Conservation (phyloP, 306 rosid genomes). For the Cercis canadensis region DNA sequence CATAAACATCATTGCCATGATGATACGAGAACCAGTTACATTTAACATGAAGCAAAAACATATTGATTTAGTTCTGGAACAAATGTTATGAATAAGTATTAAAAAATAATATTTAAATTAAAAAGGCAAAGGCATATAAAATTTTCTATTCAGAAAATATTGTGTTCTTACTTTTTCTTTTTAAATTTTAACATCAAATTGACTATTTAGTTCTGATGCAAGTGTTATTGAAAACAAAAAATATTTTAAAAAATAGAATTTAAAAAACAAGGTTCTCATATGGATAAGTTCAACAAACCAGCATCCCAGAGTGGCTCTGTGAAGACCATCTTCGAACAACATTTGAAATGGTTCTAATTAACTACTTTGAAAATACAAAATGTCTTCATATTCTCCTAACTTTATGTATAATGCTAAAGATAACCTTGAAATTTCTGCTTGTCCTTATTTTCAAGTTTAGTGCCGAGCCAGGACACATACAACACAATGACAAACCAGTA, state of each 20-base stretch:
- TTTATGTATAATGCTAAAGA: conserved; percentile 21
- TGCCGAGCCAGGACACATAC: neutral
- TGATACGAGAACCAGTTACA: too few relatives aligned
- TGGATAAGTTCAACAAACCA: too few relatives aligned
- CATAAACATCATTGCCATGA: too few relatives aligned
- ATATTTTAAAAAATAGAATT: conserved; percentile 2
- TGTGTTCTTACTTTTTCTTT: neutral
- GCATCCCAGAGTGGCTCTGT: conserved; percentile 3
- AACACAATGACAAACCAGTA: conserved; percentile 15
- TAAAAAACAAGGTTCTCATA: neutral
- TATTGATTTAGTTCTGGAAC: too few relatives aligned
- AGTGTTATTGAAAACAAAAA: neutral
- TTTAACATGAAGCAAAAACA: too few relatives aligned
- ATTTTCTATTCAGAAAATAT: too few relatives aligned
- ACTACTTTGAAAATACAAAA: neutral
- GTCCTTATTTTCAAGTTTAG: conserved; percentile 20
- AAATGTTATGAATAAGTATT: too few relatives aligned
- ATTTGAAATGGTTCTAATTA: neutral
- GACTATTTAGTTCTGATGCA: conserved; percentile 21
- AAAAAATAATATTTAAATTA: too few relatives aligned
- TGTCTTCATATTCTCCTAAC: conserved; percentile 1
- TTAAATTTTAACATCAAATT: conserved; percentile 10
- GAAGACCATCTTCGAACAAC: conserved; percentile 7
- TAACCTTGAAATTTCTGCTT: conserved; percentile 4
- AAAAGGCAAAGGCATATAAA: too few relatives aligned